Evolutionary conservation across 192 early-diverging fungal species (phyloP).

Genomic region (Mortierella claussenii): DNA sequence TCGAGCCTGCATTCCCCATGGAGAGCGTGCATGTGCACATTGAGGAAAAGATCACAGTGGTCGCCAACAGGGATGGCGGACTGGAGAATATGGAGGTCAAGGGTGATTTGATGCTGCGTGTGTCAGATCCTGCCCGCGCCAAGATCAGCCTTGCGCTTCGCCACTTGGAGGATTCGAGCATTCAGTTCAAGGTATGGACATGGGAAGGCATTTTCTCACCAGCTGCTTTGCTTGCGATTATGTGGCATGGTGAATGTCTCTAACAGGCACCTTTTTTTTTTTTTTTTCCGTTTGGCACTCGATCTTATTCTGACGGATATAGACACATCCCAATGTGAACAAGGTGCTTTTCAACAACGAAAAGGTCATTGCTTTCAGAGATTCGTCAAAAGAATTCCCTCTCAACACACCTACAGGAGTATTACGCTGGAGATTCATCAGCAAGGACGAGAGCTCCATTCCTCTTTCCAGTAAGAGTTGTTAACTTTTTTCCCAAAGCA

Average conservation of each 20-base stretch:
- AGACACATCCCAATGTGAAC: slow-evolving; percentile 99
- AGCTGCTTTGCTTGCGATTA: no score
- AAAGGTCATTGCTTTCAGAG: slow-evolving; percentile 81
- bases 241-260: no score
- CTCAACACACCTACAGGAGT: slow-evolving; percentile 84
- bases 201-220: neutral
- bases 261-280: no score
- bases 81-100: slow-evolving; percentile 94
- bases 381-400: slow-evolving; percentile 87
- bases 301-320: no score
- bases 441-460: slow-evolving; percentile 83
- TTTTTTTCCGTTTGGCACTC: no score
- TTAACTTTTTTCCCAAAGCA: no score
- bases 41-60: slow-evolving; percentile 88
- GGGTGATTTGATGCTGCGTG: slow-evolving; percentile 86
- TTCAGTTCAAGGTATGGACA: slow-evolving; percentile 84
- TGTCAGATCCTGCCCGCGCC: slow-evolving; percentile 73
- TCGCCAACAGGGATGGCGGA: slow-evolving; percentile 91
- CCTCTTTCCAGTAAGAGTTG: slow-evolving; percentile 78
- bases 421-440: slow-evolving; percentile 89
- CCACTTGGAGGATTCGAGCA: slow-evolving; percentile 66
- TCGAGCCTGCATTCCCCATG: slow-evolving; percentile 55
- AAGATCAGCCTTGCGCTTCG: slow-evolving; percentile 73
- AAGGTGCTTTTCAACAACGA: slow-evolving; percentile 83
- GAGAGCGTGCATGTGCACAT: slow-evolving; percentile 88